phyloP scores from a whole-genome alignment of 139 green algal species.

The Coelastrella sp. region DNA sequence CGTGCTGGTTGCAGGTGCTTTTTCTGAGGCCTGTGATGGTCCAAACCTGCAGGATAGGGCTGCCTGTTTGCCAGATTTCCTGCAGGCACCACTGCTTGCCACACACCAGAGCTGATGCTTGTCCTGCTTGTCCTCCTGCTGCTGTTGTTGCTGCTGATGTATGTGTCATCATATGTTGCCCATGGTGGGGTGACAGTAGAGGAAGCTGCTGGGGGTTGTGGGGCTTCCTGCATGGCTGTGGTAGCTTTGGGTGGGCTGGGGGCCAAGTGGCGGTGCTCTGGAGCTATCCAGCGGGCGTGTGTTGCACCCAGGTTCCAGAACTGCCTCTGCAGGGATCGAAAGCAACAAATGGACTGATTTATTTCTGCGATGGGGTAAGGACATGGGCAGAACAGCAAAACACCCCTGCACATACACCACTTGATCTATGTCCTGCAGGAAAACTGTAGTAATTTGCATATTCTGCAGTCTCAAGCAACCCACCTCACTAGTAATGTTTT shows the following conservation, averaged over 20 bases:
- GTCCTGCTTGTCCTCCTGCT: constrained; percentile 1
- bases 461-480: background rate
- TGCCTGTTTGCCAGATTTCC: background rate
- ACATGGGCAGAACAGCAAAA: too few relatives aligned
- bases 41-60: background rate
- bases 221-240: too few relatives aligned
- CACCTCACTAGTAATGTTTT: constrained; percentile 17
- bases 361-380: background rate
- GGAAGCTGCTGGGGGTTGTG: too few relatives aligned
- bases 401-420: too few relatives aligned
- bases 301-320: constrained; percentile 31
- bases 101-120: background rate
- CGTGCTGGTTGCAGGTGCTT: background rate
- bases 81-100: background rate
- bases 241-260: too few relatives aligned
- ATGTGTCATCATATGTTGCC: background rate
- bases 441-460: background rate
- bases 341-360: background rate
- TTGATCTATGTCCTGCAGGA: background rate
- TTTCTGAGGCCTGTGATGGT: background rate
- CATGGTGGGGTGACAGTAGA: too few relatives aligned
- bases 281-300: constrained; percentile 3
- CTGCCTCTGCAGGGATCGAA: background rate
- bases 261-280: constrained; percentile 37
- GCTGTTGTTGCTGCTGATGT: background rate